These are phyloP conservation scores for Graphilbum fragrans DNA, from an alignment of 2,329 filamentous ascomycete species.

Conservation along the genomic window DNA sequence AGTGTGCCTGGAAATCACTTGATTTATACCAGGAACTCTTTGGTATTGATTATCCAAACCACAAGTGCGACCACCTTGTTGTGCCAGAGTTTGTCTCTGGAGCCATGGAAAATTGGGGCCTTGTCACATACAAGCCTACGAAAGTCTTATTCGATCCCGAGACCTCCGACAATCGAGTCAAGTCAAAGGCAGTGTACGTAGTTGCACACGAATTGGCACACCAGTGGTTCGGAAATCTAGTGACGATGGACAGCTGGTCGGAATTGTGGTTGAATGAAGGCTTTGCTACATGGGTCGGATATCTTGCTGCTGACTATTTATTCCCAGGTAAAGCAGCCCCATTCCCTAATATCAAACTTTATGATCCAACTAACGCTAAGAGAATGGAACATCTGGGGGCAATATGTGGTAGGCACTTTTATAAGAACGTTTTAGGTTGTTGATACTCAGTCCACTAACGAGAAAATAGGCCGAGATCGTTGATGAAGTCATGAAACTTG, in stretches of 20 bases:
- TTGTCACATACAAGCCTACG: slow-evolving; percentile 90
- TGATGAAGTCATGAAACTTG: slow-evolving; percentile 40
- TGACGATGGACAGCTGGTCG: slow-evolving; percentile 98
- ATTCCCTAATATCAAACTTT: no score
- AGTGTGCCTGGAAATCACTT: slow-evolving; percentile 83
- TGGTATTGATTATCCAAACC: slow-evolving; percentile 79
- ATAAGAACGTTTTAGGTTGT: no score
- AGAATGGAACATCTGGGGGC: slow-evolving; percentile 93
- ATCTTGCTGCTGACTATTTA: slow-evolving; percentile 80
- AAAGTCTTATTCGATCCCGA: slow-evolving; percentile 88
- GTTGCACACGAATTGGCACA: slow-evolving; percentile 73
- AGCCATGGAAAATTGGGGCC: slow-evolving; percentile 91
- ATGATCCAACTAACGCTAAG: no score
- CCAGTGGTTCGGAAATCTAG: slow-evolving; percentile 94
- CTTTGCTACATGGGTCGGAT: slow-evolving; percentile 96
- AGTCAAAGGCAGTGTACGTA: slow-evolving; percentile 58
- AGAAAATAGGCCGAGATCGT: slow-evolving; percentile 85
- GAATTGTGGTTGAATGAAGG: slow-evolving; percentile 93
- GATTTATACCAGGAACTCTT: slow-evolving; percentile 96
- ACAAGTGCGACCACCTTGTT: slow-evolving; percentile 79
- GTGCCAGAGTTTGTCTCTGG: slow-evolving; percentile 86
- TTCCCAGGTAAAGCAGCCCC: slow-evolving; percentile 55
- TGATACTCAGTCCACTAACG: no score
- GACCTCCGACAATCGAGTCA: slow-evolving; percentile 78
- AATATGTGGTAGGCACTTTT: slow-evolving; percentile 96